These are phyloP conservation scores for Nyssa sinensis DNA, from an alignment of 148 eudicot species.

Conservation along the genomic window DNA sequence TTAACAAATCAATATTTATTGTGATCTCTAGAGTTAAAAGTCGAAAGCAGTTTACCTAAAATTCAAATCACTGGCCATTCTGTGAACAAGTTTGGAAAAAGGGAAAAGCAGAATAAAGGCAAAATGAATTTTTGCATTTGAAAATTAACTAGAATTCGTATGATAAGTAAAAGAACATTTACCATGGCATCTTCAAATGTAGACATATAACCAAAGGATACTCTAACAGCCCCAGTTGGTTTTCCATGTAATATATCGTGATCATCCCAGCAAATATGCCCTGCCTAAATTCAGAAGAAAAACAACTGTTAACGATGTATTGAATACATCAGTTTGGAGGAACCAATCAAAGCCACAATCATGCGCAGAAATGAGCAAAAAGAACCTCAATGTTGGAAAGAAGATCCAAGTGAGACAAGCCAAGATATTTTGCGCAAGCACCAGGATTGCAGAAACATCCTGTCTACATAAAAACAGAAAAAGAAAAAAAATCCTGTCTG, in stretches of 20 bases:
- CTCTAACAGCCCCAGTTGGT: constrained; percentile 97
- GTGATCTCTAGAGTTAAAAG: not conserved
- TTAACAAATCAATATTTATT: not conserved
- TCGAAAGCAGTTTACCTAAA: not conserved
- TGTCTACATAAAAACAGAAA: constrained; percentile 54
- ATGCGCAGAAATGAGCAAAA: constrained; percentile 4
- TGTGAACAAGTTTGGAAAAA: not conserved
- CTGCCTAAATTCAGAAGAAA: constrained; percentile 52
- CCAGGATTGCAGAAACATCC: constrained; percentile 99
- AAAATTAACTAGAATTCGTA: constrained; percentile 6
- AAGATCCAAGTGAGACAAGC: constrained; percentile 82
- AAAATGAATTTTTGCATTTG: not conserved
- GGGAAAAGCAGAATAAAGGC: not conserved
- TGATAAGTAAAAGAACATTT: constrained; percentile 10
- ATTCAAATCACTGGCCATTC: not conserved
- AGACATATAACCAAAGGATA: constrained; percentile 96
- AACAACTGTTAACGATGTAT: constrained; percentile 9
- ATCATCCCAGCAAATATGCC: constrained; percentile 98
- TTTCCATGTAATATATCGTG: constrained; percentile 79
- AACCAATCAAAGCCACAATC: constrained; percentile 13
- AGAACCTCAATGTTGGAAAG: constrained; percentile 86
- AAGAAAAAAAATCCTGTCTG: constrained; percentile 22
- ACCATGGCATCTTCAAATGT: constrained; percentile 96
- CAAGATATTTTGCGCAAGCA: constrained; percentile 91
- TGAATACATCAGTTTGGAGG: constrained; percentile 5